These are phyloP conservation scores for Diaporthe eres DNA, from an alignment of 2,329 filamentous ascomycete species.

Conservation along the genomic window DNA sequence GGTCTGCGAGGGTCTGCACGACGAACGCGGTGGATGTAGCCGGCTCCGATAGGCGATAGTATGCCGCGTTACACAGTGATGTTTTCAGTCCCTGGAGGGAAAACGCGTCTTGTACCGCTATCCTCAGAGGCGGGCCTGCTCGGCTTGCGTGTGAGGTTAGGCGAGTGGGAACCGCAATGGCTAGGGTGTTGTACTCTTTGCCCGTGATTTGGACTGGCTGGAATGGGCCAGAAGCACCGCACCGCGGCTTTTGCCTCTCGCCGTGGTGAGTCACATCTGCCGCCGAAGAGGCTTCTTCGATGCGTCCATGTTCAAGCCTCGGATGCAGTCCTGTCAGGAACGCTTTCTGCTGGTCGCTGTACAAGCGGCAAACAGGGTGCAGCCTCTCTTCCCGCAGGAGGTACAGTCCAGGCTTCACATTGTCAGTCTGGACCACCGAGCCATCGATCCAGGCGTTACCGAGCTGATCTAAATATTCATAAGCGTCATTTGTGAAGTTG, in stretches of 20 bases:
- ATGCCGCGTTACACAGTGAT: constrained; percentile 70
- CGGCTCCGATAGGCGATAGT: constrained; percentile 64
- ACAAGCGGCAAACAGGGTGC: neutral
- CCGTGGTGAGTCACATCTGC: neutral
- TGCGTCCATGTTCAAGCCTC: too few relatives aligned
- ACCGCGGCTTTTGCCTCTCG: neutral
- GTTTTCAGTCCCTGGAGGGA: constrained; percentile 65
- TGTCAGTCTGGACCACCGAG: neutral
- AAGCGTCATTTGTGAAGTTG: neutral
- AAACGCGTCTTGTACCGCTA: constrained; percentile 53
- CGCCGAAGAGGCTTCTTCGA: neutral
- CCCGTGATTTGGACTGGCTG: constrained; percentile 1
- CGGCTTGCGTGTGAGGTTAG: constrained; percentile 42
- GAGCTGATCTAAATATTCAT: neutral
- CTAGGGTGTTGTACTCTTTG: neutral
- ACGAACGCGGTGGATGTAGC: constrained; percentile 61
- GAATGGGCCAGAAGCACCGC: neutral
- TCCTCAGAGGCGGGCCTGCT: constrained; percentile 51
- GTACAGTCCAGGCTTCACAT: neutral
- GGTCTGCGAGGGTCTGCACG: constrained; percentile 68
- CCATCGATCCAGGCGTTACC: neutral
- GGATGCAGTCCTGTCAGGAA: constrained; percentile 9
- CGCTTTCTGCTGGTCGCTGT: constrained; percentile 22
- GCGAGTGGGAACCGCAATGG: constrained; percentile 56
- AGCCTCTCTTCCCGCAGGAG: neutral